Percentiles rank a stretch among this genome's conserved stretches.
These are phyloP conservation scores for Globisporangium yorkense DNA, from an alignment of 352 stramenopile genomes.

Conservation along the genomic window DNA sequence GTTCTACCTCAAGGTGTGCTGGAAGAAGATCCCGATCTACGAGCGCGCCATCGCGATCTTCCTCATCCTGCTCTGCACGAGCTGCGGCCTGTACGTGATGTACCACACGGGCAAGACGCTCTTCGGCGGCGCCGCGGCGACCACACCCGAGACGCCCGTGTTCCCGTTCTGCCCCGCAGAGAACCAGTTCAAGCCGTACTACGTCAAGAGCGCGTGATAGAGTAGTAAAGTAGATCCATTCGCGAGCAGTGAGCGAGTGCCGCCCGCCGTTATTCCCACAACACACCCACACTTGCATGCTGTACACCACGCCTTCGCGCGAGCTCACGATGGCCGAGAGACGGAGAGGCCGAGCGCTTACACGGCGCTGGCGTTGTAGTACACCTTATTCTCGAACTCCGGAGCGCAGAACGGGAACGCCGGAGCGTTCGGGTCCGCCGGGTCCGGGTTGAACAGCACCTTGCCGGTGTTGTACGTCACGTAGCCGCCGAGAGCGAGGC, in stretches of 20 bases:
- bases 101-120: conserved; percentile 12
- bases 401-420: conserved; percentile 1
- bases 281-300: too few species aligned
- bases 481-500: conserved; percentile 7
- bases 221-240: too few species aligned
- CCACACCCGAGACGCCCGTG: not conserved
- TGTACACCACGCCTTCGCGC: too few species aligned
- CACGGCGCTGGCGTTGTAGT: conserved; percentile 10
- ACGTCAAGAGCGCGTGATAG: not conserved
- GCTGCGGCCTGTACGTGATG: conserved; percentile 5
- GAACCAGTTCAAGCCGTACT: not conserved
- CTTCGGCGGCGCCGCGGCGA: not conserved
- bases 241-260: too few species aligned
- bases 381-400: not conserved
- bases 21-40: conserved; percentile 4
- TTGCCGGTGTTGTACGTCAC: conserved; percentile 12
- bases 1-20: conserved; percentile 14
- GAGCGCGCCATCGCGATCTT: conserved; percentile 10
- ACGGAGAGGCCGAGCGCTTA: not conserved
- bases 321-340: not conserved
- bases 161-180: conserved; percentile 1
- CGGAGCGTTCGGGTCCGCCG: not conserved
- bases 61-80: conserved; percentile 7
- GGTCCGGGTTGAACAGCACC: conserved; percentile 6
- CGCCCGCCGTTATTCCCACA: too few species aligned